These are phyloP conservation scores for Apiospora hydei DNA, from an alignment of 2,329 filamentous ascomycete species.

Conservation along the genomic window DNA sequence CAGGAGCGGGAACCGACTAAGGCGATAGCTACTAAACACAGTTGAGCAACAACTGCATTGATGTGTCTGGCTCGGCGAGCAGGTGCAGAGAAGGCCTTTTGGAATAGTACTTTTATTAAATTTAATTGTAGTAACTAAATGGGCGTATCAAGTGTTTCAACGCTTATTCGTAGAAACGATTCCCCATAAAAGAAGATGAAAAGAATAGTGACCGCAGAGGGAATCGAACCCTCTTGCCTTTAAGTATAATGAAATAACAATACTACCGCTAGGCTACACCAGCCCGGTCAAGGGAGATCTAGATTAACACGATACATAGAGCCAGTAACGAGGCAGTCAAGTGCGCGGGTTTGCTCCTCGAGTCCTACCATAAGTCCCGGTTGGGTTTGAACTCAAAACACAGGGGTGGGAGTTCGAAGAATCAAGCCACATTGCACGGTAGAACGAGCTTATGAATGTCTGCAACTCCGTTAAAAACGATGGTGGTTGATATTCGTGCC, in stretches of 20 bases:
- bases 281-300: background rate
- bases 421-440: slow-evolving; percentile 55
- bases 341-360: background rate
- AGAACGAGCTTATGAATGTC: slow-evolving; percentile 56
- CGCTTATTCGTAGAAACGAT: background rate
- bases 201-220: background rate
- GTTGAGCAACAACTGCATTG: too few species aligned
- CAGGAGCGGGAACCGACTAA: too few species aligned
- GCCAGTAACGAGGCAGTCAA: background rate
- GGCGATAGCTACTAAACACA: too few species aligned
- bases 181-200: background rate
- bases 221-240: slow-evolving; percentile 16
- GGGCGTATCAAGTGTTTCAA: too few species aligned
- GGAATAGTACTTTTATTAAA: too few species aligned
- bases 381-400: background rate
- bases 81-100: too few species aligned
- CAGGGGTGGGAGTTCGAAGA: slow-evolving; percentile 51
- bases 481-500: slow-evolving; percentile 48
- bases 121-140: too few species aligned
- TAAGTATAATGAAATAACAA: slow-evolving; percentile 1
- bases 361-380: background rate
- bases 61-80: too few species aligned
- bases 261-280: slow-evolving; percentile 18
- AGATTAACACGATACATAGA: background rate
- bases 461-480: slow-evolving; percentile 57